Evolutionary conservation across 257 asterid genomes (phyloP), one percentile per base, ranked within the genome.

Genomic region (Plantago elongata): DNA sequence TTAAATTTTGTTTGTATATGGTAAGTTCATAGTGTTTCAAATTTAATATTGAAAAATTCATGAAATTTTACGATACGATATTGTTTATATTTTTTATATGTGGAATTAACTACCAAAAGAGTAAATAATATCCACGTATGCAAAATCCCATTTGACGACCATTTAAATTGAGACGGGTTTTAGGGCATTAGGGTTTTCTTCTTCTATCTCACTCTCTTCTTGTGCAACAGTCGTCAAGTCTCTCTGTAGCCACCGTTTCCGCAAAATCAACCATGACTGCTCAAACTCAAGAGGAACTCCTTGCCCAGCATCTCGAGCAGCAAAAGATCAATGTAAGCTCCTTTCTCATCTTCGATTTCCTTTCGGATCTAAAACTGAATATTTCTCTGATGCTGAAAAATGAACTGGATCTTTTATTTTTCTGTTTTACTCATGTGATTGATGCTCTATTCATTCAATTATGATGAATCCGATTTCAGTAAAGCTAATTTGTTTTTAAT

Each of bases 251-350:
- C 40, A 34, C 40, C 40, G 40, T 7, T 34, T 34, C 4, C 40
- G 5, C 40, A 34, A 34, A 11, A 69, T 40, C 67, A 49, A 65
- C 69, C 57, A 74, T 74, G 79, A 74, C 79, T 65, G 69, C 79
- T 37, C 79, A 61, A 69, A 61, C 72, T 30, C 72, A 74, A 60
- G 79, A 74, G 45, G 75, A 74, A 15, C 75, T 74, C 50, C 75
- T 74, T 27, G 79, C 79, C 46, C 27, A 68, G 15, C 75, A 11
- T 54, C 79, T 74, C 63, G 79, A 74, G 18, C 79, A 74, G 71
- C 74, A 74, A 38, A 74, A 69, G 45, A 37, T 74, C 22, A 49
- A 69, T 61, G 75, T 69, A 74, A 43, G 9, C 13, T 48, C 9
- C 1, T 29, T n/a, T 30, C 5, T 56, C 47, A 51, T 45, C n/a